These are phyloP conservation scores for Ogataea angusta DNA, from an alignment of 805 yeast genomes.

Conservation along the genomic window DNA sequence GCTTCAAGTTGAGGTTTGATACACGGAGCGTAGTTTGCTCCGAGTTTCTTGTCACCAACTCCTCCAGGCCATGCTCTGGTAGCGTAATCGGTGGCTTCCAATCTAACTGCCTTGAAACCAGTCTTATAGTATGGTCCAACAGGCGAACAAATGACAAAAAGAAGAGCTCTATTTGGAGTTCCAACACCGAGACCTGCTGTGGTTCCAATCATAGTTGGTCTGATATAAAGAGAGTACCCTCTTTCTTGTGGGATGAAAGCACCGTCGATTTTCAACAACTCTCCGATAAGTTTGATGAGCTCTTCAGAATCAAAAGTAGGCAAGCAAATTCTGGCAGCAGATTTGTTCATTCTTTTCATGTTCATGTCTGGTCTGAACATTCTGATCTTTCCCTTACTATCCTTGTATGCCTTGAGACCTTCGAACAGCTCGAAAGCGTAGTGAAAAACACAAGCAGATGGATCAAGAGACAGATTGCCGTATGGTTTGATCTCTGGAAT, in stretches of 20 bases:
- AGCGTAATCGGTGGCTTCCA: conserved; percentile 94
- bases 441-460: conserved; percentile 88
- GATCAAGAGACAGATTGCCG: conserved; percentile 72
- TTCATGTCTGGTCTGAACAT: conserved; percentile 90
- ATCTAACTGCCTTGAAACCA: conserved; percentile 91
- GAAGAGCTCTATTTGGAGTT: conserved; percentile 73
- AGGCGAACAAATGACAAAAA: conserved; percentile 88
- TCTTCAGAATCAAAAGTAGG: conserved; percentile 83
- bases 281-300: conserved; percentile 69
- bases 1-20: conserved; percentile 88
- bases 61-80: conserved; percentile 99
- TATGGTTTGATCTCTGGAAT: conserved; percentile 87
- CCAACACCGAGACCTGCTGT: conserved; percentile 84
- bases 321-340: conserved; percentile 84
- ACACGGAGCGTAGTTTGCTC: conserved; percentile 98
- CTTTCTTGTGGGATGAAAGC: conserved; percentile 77
- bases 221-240: conserved; percentile 88
- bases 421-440: conserved; percentile 94
- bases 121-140: conserved; percentile 96
- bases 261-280: conserved; percentile 71
- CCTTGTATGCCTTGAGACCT: conserved; percentile 90
- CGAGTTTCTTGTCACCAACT: conserved; percentile 91
- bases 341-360: conserved; percentile 85
- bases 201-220: conserved; percentile 96
- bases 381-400: conserved; percentile 61